Evolutionary conservation across 768 basidiomycete species (phyloP).

Genomic region (Termitomyces sp.): DNA sequence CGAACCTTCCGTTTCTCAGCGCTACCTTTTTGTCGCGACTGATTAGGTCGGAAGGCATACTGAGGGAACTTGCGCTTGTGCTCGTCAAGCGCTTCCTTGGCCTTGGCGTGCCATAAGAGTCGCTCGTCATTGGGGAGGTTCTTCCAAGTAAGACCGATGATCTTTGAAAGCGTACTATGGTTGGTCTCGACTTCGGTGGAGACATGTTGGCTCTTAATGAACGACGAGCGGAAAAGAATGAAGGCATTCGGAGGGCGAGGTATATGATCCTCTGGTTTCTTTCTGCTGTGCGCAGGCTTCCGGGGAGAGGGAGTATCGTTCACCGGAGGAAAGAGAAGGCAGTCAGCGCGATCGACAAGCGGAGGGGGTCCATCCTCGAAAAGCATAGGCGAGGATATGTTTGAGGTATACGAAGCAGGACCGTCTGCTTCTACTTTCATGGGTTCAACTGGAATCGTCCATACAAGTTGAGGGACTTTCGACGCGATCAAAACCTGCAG

Average conservation of each 20-base stretch:
- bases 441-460: slow-evolving; percentile 37
- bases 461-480: slow-evolving; percentile 37
- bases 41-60: slow-evolving; percentile 68
- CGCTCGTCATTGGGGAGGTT: slow-evolving; percentile 71
- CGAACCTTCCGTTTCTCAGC: slow-evolving; percentile 50
- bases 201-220: slow-evolving; percentile 75
- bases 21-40: slow-evolving; percentile 36
- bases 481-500: slow-evolving; percentile 6
- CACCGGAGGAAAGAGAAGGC: slow-evolving; percentile 54
- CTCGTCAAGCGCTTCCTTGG: slow-evolving; percentile 65
- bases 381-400: slow-evolving; percentile 45
- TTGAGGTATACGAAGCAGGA: slow-evolving; percentile 50
- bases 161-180: slow-evolving; percentile 80
- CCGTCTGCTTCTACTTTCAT: slow-evolving; percentile 19
- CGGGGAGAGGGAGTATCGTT: slow-evolving; percentile 30
- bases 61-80: slow-evolving; percentile 72
- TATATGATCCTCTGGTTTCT: slow-evolving; percentile 70
- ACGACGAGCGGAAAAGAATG: slow-evolving; percentile 80
- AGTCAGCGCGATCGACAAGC: slow-evolving; percentile 30
- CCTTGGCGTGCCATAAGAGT: slow-evolving; percentile 72
- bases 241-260: slow-evolving; percentile 84
- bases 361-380: slow-evolving; percentile 44
- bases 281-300: slow-evolving; percentile 54
- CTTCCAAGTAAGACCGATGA: slow-evolving; percentile 81
- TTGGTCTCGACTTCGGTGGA: slow-evolving; percentile 75